Conservation (phyloP, 768 basidiomycete genomes). For the Kwoniella bestiolae region DNA sequence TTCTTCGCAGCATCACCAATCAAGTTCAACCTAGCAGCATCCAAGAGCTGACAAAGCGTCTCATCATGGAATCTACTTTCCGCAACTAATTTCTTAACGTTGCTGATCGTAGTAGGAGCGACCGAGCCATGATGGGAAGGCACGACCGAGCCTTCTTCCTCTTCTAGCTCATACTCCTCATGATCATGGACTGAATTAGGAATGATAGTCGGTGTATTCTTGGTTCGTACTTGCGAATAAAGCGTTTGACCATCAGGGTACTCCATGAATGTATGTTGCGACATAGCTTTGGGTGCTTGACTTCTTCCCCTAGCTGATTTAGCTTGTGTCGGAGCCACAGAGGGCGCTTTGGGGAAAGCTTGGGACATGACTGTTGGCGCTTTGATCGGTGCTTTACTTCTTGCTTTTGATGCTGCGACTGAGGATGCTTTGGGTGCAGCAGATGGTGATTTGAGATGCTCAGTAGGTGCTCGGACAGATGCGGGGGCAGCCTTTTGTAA, state of each 20-base stretch:
- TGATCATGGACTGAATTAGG: constrained; percentile 5
- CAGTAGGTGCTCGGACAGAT: constrained; percentile 5
- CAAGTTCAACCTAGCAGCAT: constrained; percentile 47
- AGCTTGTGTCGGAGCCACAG: constrained; percentile 4
- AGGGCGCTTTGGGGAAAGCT: constrained; percentile 7
- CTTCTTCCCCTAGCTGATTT: background rate
- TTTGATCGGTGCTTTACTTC: constrained; percentile 2
- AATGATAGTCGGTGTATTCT: constrained; percentile 23
- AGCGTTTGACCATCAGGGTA: constrained; percentile 15
- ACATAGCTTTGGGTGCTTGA: constrained; percentile 9
- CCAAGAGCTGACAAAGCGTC: constrained; percentile 52
- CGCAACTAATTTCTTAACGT: constrained; percentile 49
- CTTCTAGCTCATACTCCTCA: background rate
- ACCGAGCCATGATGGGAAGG: constrained; percentile 25
- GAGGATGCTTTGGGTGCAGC: background rate
- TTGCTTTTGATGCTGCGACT: constrained; percentile 1
- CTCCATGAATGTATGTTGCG: constrained; percentile 12
- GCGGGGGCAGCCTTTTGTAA: constrained; percentile 2
- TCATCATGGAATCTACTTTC: constrained; percentile 55
- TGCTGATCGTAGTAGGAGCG: constrained; percentile 47
- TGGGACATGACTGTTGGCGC: constrained; percentile 14
- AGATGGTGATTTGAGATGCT: constrained; percentile 5
- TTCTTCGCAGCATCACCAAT: constrained; percentile 53
- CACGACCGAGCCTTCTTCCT: background rate
- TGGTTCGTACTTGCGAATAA: constrained; percentile 23